These are phyloP conservation scores for Desmodesmus armatus DNA, from an alignment of 139 green algal genomes.

Conservation along the genomic window DNA sequence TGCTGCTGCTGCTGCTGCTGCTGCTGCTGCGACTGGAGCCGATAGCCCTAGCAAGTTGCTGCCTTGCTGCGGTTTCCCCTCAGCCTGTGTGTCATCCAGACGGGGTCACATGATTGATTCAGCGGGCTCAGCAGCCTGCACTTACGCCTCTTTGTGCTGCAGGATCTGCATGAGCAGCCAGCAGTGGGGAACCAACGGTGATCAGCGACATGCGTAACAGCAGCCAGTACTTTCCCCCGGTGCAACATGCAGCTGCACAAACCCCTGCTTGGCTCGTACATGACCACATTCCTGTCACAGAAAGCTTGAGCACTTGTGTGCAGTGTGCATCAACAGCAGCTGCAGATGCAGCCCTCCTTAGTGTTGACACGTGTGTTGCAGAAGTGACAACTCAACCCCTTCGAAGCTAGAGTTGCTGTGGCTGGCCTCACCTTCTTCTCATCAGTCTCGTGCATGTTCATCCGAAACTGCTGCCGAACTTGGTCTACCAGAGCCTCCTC, in stretches of 20 bases:
- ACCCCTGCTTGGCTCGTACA: not conserved
- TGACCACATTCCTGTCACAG: not conserved
- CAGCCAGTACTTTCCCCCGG: not conserved
- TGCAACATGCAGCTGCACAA: not conserved
- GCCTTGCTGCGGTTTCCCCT: not conserved
- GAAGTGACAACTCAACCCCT: not conserved
- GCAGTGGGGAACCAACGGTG: no score
- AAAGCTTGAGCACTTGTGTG: not conserved
- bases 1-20: conserved; percentile 2
- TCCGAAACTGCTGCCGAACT: conserved; percentile 60
- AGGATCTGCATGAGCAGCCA: conserved; percentile 60
- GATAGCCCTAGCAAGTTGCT: not conserved
- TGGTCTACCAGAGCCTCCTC: conserved; percentile 52
- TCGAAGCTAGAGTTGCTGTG: not conserved
- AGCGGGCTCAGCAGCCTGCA: not conserved
- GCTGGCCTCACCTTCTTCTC: conserved; percentile 52
- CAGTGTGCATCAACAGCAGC: not conserved
- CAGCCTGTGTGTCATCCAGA: not conserved
- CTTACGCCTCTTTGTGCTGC: conserved; percentile 67
- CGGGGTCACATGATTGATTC: no score
- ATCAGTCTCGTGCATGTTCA: conserved; percentile 65
- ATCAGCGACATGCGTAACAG: not conserved
- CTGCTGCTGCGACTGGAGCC: not conserved
- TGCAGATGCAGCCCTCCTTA: not conserved
- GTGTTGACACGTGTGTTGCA: no score